Evolutionary conservation across 2,329 filamentous ascomycete species (phyloP).

Genomic region (Aureobasidium sp.): DNA sequence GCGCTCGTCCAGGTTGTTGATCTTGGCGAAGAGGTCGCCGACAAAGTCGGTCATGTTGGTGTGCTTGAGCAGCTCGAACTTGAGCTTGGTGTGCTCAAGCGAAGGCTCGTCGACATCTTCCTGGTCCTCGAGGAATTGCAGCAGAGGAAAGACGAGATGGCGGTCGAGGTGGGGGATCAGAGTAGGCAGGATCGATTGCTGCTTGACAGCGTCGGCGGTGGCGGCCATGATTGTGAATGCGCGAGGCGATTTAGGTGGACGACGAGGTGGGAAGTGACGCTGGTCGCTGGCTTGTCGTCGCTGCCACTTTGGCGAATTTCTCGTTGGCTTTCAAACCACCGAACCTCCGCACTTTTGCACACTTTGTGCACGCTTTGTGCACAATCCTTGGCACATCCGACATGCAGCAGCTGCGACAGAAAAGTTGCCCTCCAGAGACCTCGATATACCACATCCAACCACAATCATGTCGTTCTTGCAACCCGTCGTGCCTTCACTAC

Average conservation of each 20-base stretch:
- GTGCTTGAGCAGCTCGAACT: constrained; percentile 88
- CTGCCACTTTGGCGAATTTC: constrained; percentile 6
- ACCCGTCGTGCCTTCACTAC: constrained; percentile 32
- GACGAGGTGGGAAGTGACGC: background rate
- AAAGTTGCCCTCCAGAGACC: background rate
- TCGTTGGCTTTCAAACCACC: background rate
- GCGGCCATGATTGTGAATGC: constrained; percentile 30
- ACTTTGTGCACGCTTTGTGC: background rate
- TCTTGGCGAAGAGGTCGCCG: constrained; percentile 80
- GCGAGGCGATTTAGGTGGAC: background rate
- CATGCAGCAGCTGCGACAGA: background rate
- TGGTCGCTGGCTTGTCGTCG: constrained; percentile 14
- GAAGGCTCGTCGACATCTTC: constrained; percentile 65
- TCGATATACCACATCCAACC: background rate
- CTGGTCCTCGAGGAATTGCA: constrained; percentile 81
- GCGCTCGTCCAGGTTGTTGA: constrained; percentile 68
- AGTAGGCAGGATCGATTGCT: constrained; percentile 78
- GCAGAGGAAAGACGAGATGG: constrained; percentile 90
- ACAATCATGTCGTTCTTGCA: constrained; percentile 13
- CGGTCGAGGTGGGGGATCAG: constrained; percentile 88
- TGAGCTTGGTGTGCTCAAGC: constrained; percentile 66
- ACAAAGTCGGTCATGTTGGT: constrained; percentile 99
- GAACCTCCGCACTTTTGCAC: background rate
- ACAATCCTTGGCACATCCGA: background rate
- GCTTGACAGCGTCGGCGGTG: constrained; percentile 49